Evolutionary conservation across 139 green algal species (phyloP), one percentile per base, ranked within the genome.

Genomic region (Coelastrella sp.): DNA sequence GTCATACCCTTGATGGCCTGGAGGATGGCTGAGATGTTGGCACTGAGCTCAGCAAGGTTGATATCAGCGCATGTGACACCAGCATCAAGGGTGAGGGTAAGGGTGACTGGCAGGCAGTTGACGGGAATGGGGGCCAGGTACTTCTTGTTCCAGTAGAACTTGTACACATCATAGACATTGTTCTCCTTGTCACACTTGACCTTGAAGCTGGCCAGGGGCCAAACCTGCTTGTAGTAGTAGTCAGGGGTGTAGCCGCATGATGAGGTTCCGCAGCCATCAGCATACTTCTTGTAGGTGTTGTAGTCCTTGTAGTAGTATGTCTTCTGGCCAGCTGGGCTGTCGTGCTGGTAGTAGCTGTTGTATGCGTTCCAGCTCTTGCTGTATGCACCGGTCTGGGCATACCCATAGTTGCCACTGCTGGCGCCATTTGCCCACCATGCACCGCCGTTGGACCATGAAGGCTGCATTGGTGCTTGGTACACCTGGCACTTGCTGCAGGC

Each of bases 191-290:
- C 82, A 65, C 49, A 87, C 27, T 63, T 65, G 6, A 70, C 82
- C 82, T 87, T 87, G 82, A 87, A 79, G 27, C 7, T 35, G 7
- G 82, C 61, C 82, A 87, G 82, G 63, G 82, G 82, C 24, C 74
- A 87, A 24, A 87, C 63, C 19, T 87, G 63, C 82, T 87, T 66
- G 82, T 61, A 87, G 65, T 87, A 87, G 65, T 87, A 87, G 49
- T 63, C 82, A 73, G 82, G 82, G 17, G 56, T 68, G 65, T 73
- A 87, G 65, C 78, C 27, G 82, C 35, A 87, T 14, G 15, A 7
- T 14, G 11, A 49, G 82, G 11, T 68, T 56, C 15, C 65, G 82
- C 27, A 87, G 7, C 72, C 63, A 20, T 79, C 35, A 56, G 82
- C 27, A 25, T 87, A 87, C 82, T 87, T 61, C 65, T 57, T 79